Conservation (phyloP, 1,284 basidiomycete genomes). For the Ustilago curta region DNA sequence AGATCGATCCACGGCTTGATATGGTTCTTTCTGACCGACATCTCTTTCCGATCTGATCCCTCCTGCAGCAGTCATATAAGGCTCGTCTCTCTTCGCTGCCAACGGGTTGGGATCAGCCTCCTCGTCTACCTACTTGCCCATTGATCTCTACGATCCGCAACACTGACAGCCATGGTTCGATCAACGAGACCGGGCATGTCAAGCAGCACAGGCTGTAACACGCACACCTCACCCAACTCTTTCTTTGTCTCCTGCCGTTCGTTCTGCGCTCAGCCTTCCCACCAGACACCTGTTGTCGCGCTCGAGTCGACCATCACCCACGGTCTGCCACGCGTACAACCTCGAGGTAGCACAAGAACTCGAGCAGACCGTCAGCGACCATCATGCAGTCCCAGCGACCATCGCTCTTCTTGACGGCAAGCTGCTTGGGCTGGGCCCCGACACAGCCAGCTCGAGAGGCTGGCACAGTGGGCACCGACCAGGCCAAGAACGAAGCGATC, state of each 20-base stretch:
- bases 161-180: constrained; percentile 27
- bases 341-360: constrained; percentile 79
- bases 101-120: not conserved
- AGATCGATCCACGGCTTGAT: constrained; percentile 20
- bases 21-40: not conserved
- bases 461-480: constrained; percentile 74
- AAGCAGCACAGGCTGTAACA: constrained; percentile 36
- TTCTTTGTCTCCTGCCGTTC: constrained; percentile 24
- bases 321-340: constrained; percentile 78
- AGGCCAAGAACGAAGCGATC: constrained; percentile 67
- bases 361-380: constrained; percentile 81
- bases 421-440: constrained; percentile 87
- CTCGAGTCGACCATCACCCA: constrained; percentile 87
- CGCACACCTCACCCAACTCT: constrained; percentile 36
- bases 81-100: not conserved
- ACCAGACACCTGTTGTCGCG: constrained; percentile 71
- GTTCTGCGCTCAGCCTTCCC: constrained; percentile 18
- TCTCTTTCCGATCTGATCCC: not conserved
- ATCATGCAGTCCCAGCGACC: constrained; percentile 86
- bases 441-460: constrained; percentile 77
- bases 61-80: constrained; percentile 3
- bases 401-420: constrained; percentile 86
- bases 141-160: not conserved
- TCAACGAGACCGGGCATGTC: constrained; percentile 27
- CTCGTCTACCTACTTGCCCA: not conserved